Evolutionary conservation across 768 basidiomycete genomes (phyloP).

Genomic region (Amanita phalloides): DNA sequence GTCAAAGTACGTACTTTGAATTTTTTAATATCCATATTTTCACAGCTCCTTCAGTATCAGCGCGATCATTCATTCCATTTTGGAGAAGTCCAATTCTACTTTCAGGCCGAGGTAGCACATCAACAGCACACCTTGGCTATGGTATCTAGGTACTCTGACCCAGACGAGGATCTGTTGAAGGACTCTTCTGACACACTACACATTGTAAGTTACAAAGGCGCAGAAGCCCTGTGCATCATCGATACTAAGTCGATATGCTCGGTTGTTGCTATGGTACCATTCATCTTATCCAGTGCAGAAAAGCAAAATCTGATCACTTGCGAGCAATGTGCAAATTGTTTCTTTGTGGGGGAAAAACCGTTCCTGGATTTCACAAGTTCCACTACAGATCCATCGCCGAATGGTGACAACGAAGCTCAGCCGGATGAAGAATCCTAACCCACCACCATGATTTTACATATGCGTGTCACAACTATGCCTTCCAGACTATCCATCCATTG

Average conservation of each 20-base stretch:
- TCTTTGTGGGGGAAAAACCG: too few relatives aligned
- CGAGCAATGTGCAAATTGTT: too few relatives aligned
- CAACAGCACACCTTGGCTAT: background rate
- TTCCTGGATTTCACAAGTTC: too few relatives aligned
- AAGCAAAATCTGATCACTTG: background rate
- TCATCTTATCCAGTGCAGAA: background rate
- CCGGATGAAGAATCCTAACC: background rate
- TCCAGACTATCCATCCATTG: background rate
- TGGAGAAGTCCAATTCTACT: constrained; percentile 1
- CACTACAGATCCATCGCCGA: too few relatives aligned
- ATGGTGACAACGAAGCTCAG: background rate
- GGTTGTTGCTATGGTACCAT: constrained; percentile 9
- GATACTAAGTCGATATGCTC: background rate
- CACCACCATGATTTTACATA: too few relatives aligned
- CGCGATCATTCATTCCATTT: background rate
- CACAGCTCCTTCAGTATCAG: background rate
- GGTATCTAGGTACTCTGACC: constrained; percentile 4
- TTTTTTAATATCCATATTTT: background rate
- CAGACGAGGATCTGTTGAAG: background rate
- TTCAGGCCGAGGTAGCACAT: background rate
- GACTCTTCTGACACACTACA: background rate
- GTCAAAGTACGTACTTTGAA: constrained; percentile 6
- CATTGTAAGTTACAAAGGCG: background rate
- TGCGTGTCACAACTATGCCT: background rate
- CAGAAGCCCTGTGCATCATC: background rate